phyloP scores from a whole-genome alignment of 1,284 basidiomycete genomes.

The Lignosus rhinocerotis region DNA sequence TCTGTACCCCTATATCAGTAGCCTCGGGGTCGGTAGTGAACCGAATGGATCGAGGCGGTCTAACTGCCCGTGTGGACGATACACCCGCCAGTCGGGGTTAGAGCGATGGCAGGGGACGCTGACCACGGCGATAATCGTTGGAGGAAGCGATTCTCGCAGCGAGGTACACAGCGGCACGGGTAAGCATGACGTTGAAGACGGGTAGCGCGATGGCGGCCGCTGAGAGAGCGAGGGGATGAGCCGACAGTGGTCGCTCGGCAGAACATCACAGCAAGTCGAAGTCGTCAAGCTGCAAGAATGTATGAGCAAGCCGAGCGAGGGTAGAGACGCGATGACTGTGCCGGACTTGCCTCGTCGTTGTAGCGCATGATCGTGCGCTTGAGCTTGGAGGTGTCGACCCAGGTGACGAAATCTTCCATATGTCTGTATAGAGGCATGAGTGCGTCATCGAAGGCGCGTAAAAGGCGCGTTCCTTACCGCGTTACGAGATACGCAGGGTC shows the following conservation, averaged over 20 bases:
- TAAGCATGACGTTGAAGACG: too few relatives aligned
- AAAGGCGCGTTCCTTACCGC: slow-evolving; percentile 44
- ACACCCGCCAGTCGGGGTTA: background rate
- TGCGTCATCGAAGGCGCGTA: background rate
- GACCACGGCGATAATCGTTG: background rate
- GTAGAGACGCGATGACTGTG: background rate
- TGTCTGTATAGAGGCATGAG: slow-evolving; percentile 50
- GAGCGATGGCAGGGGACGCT: background rate
- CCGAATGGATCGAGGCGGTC: slow-evolving; percentile 15
- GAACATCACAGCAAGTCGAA: slow-evolving; percentile 74
- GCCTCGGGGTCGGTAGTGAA: slow-evolving; percentile 15
- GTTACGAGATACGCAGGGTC: slow-evolving; percentile 98
- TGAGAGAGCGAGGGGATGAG: too few relatives aligned
- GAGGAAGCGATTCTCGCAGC: too few relatives aligned
- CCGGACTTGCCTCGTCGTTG: slow-evolving; percentile 86
- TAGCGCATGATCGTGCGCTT: slow-evolving; percentile 96
- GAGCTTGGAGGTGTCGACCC: slow-evolving; percentile 97
- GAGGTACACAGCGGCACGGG: too few relatives aligned
- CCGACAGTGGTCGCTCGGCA: background rate
- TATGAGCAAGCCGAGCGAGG: background rate
- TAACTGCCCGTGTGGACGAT: slow-evolving; percentile 6
- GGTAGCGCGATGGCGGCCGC: too few relatives aligned
- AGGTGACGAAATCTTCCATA: slow-evolving; percentile 99
- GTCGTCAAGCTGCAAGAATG: slow-evolving; percentile 73
- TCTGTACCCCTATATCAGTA: slow-evolving; percentile 26